Conservation (phyloP, 2,329 filamentous ascomycete species). For the Trichophyton rubrum region DNA sequence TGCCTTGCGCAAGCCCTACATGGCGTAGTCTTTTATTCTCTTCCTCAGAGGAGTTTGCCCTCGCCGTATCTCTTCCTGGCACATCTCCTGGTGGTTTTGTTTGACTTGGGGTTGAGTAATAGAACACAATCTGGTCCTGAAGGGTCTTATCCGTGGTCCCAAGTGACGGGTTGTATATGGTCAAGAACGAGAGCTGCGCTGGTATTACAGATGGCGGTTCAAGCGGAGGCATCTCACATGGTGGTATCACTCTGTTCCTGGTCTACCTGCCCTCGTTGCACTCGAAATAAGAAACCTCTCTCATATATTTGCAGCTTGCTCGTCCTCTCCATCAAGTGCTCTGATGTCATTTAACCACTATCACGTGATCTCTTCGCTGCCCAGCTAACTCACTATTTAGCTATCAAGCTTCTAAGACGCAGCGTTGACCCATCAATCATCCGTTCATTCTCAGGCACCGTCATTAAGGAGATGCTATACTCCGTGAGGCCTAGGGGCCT, state of each 20-base stretch:
- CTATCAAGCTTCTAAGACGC: background rate
- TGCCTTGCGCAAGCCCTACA: constrained; percentile 91
- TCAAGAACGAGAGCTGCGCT: constrained; percentile 76
- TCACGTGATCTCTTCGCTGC: background rate
- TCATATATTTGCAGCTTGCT: background rate
- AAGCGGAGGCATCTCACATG: constrained; percentile 27
- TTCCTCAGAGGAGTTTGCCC: constrained; percentile 39
- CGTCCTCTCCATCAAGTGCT: background rate
- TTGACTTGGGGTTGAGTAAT: constrained; percentile 47
- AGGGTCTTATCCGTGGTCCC: constrained; percentile 60
- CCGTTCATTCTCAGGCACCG: background rate
- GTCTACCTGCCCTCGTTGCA: background rate
- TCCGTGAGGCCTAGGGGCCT: background rate
- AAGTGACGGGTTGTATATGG: constrained; percentile 87
- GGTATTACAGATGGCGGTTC: constrained; percentile 44
- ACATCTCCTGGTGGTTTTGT: constrained; percentile 17
- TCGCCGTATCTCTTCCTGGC: constrained; percentile 14
- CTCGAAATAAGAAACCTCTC: too few relatives aligned
- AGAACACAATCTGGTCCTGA: constrained; percentile 82
- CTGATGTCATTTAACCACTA: background rate
- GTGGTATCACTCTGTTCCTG: constrained; percentile 1
- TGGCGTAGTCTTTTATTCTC: constrained; percentile 80
- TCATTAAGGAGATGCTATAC: background rate
- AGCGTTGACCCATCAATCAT: background rate
- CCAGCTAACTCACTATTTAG: background rate